A percentile compares a stretch with the other conserved stretches of the same genome.
These are phyloP conservation scores for Rhodamnia argentea DNA, from an alignment of 345 rosid genomes.

Conservation along the genomic window DNA sequence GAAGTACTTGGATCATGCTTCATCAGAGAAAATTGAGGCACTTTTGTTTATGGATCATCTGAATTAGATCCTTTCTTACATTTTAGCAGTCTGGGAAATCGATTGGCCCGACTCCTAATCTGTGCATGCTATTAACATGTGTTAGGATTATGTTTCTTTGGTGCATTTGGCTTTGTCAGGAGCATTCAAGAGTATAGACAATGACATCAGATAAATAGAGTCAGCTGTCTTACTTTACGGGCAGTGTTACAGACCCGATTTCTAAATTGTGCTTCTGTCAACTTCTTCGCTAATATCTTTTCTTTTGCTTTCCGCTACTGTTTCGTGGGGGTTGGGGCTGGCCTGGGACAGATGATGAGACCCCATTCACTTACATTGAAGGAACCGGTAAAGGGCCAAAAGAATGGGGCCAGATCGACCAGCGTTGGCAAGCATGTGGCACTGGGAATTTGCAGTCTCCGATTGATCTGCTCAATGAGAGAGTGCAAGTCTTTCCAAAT, in stretches of 20 bases:
- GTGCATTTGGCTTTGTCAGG: neutral
- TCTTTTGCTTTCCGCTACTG: neutral
- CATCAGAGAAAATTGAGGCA: neutral
- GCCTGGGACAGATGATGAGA: slow-evolving; percentile 28
- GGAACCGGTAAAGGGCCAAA: slow-evolving; percentile 32
- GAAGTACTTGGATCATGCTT: neutral
- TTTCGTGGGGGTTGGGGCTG: neutral
- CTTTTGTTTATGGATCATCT: neutral
- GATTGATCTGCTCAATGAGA: slow-evolving; percentile 29
- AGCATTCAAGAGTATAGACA: neutral
- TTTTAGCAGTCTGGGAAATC: neutral
- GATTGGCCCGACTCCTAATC: neutral
- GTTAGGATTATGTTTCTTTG: neutral
- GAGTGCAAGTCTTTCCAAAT: slow-evolving; percentile 8
- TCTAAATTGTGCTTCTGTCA: neutral
- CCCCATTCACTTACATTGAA: slow-evolving; percentile 23
- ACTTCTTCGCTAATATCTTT: neutral
- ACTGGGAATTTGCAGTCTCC: slow-evolving; percentile 62
- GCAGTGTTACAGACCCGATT: neutral
- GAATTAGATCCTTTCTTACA: neutral
- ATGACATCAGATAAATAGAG: neutral
- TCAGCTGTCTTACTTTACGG: neutral
- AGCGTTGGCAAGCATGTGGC: slow-evolving; percentile 40
- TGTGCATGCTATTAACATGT: neutral
- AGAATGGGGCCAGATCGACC: slow-evolving; percentile 36